Conservation (phyloP, 129 eudicot genomes). For the Chrysanthemum lavandulifolium region DNA sequence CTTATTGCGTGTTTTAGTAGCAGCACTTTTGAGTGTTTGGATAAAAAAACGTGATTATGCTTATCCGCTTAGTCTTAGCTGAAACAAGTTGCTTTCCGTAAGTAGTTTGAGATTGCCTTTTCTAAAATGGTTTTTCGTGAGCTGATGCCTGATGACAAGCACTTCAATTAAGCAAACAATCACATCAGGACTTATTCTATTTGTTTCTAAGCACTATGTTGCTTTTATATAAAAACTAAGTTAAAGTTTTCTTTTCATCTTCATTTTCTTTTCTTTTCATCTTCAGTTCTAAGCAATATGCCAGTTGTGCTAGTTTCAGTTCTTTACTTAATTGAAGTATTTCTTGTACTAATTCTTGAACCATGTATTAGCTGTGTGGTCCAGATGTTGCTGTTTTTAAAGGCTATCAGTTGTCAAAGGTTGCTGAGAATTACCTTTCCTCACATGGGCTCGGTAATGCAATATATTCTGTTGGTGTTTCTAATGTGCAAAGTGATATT, state of each 20-base stretch:
- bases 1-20: too few relatives aligned
- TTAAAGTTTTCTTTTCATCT: not conserved
- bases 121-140: too few relatives aligned
- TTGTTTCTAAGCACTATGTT: not conserved
- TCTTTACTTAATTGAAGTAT: not conserved
- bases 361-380: conserved; percentile 53
- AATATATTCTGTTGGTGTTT: conserved; percentile 57
- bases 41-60: too few relatives aligned
- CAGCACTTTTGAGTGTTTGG: too few relatives aligned
- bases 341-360: conserved; percentile 1
- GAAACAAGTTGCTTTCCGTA: too few relatives aligned
- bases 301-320: not conserved
- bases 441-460: conserved; percentile 77
- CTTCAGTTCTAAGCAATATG: not conserved
- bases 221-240: conserved; percentile 7
- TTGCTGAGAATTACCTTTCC: conserved; percentile 70
- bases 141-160: too few relatives aligned
- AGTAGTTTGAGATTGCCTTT: too few relatives aligned
- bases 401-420: conserved; percentile 72
- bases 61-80: too few relatives aligned
- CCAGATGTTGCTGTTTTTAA: conserved; percentile 72
- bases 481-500: conserved; percentile 58
- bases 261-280: not conserved
- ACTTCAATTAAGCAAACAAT: not conserved
- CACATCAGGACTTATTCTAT: not conserved